Base-by-base conservation (phyloP, 2,329 filamentous ascomycete genomes). In the Scleromitrula shiraiana region DNA sequence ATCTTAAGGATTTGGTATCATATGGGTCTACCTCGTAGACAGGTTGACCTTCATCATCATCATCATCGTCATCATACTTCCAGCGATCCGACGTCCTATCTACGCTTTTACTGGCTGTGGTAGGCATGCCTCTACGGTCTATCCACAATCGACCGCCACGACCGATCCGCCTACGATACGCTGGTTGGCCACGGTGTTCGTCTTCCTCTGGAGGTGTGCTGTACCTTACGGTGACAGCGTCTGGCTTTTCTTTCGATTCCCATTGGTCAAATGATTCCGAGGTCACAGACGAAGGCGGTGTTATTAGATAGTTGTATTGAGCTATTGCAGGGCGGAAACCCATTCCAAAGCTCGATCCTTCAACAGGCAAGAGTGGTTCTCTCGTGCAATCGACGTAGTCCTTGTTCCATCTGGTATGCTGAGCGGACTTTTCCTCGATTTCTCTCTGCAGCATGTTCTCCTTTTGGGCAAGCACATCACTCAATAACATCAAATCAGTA, bases 331-430 rank as follows among this genome's bases (percentile, higher is more conserved):
- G 78, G 53, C 84, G 77, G 71, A 88, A 90, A 55, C 77, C 77
- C 50, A 74, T 67, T 54, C 83, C 75, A 57, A 73, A 72, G 35
- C 70, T 72, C 56, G 78, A 73, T 50, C 88, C 83, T 60, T 79
- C 74, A 36, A 87, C 80, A 19, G 89, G 89, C 42, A 86, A 88
- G 56, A 97, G 77, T 42, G 91, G 89, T 56, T 83, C 82, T 70
- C 83, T 82, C 53, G 91, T 96, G 64, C 89, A 76, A 69, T 97
- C 90, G 60, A 94, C 78, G 71, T 88, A 89, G 62, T 87, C 85
- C 59, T 86, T 77, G 68, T 96, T 96, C 89, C 91, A 96, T 64
- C 85, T 82, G 59, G 85, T 80, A 68, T 96, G 91, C 67, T 93
- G 91, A 59, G 84, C 77, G 46, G 94, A 82, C 67, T 94, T 91